Base-by-base conservation (phyloP, 345 rosid genomes). In the Eucalyptus sp. region DNA sequence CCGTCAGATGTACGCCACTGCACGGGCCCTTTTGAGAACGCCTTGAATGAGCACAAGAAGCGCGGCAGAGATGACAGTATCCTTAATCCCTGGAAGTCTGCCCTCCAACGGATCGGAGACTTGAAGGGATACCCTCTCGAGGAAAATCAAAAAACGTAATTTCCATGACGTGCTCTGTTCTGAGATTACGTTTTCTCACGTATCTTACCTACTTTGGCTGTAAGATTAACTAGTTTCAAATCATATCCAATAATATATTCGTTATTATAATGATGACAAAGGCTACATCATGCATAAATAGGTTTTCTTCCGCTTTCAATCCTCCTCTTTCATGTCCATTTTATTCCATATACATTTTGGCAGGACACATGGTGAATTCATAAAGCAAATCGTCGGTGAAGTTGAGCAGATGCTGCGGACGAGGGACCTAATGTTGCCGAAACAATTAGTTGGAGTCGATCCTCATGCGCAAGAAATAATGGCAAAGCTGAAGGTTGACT, bases 331-430 rank as follows among this genome's bases (percentile, higher is more conserved):
- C 22, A 5, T 16, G 1, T 51, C 54, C 54, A 0, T 22, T 4
- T 56, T 8, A 20, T 56, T 56, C 60, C 27, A 22, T 0, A 1
- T 22, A 1, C 27, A 22, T 56, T 56, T 20, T 22, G 60, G 27
- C 60, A 87, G 89, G 4, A 0, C 7, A 0, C 11, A 0, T 56
- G 12, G 11, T 0, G 5, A 6, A 0, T 0, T 2, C 54, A 6
- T 16, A 16, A 16, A 51, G 8, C 1, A 0, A 6, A 16, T 51
- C 7, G 16, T 50, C 51, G 0, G 0, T 0, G 2, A 51, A 6
- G 22, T 51, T 16, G 1, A 16, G 22, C 8, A 16, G 54, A 6
- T 0, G 8, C 22, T 16, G 54, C 0, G 0, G 20, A 51, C 3
- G 54, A 51, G 20, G 54, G 54, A 51, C 54, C 20, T 51, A 16